Evolutionary conservation across 352 stramenopile genomes (phyloP).

Genomic region (Globisporangium canariense): DNA sequence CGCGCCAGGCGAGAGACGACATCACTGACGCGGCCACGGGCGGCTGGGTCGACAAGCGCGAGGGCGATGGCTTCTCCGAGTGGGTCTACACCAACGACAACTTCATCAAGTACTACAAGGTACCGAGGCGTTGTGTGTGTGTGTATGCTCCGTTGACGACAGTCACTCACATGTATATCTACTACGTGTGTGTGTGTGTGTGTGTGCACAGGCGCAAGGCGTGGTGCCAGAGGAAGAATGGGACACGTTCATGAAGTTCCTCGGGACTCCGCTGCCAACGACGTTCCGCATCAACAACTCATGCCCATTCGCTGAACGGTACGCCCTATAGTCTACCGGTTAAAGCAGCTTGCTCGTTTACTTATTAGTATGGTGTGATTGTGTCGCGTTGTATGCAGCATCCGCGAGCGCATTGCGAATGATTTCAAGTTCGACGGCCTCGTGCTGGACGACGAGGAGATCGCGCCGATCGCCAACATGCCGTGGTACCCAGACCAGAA

Average conservation of each 20-base stretch:
- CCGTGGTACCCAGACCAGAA: conserved; percentile 88
- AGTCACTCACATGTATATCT: neutral
- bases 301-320: conserved; percentile 80
- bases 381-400: conserved; percentile 36
- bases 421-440: conserved; percentile 87
- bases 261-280: conserved; percentile 87
- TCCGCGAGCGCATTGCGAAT: conserved; percentile 78
- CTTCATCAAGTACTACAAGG: conserved; percentile 86
- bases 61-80: conserved; percentile 70
- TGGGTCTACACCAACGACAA: conserved; percentile 87
- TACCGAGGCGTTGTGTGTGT: neutral
- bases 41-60: conserved; percentile 53
- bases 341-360: neutral
- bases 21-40: conserved; percentile 14
- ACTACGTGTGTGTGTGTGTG: neutral
- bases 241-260: conserved; percentile 86
- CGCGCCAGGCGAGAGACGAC: conserved; percentile 14
- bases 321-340: neutral
- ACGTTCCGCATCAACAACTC: conserved; percentile 94
- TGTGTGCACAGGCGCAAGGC: conserved; percentile 52
- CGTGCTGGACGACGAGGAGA: conserved; percentile 74
- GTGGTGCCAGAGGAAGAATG: conserved; percentile 85
- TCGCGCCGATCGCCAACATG: conserved; percentile 80
- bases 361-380: neutral
- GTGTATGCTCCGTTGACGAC: too few relatives aligned